phyloP scores from a whole-genome alignment of 1,284 basidiomycete genomes.

The Gomphus bonarii region DNA sequence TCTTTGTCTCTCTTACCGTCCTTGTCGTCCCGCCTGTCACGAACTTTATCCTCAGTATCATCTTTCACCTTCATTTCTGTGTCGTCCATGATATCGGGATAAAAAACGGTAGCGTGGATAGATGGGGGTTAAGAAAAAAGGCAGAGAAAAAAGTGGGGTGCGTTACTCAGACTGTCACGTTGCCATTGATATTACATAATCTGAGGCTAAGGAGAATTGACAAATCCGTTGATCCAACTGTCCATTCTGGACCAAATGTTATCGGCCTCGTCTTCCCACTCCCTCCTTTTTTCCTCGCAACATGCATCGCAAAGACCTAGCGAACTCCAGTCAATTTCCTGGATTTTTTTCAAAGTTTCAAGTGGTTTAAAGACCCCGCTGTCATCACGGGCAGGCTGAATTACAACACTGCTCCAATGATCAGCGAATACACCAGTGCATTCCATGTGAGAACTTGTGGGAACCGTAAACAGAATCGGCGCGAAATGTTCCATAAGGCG shows the following conservation, averaged over 20 bases:
- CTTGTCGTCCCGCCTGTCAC: slow-evolving; percentile 30
- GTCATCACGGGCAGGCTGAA: slow-evolving; percentile 45
- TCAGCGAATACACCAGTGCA: slow-evolving; percentile 64
- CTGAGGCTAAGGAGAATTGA: background rate
- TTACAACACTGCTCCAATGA: slow-evolving; percentile 57
- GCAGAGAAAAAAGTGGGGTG: background rate
- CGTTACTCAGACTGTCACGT: background rate
- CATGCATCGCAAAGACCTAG: slow-evolving; percentile 51
- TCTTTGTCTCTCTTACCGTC: slow-evolving; percentile 37
- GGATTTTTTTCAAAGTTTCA: slow-evolving; percentile 51
- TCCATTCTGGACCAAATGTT: slow-evolving; percentile 51
- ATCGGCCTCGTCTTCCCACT: slow-evolving; percentile 54
- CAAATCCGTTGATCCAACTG: slow-evolving; percentile 30
- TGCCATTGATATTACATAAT: background rate
- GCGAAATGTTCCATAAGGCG: slow-evolving; percentile 54
- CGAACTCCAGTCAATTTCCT: slow-evolving; percentile 43
- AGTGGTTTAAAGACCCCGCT: slow-evolving; percentile 56
- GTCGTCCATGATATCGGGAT: background rate
- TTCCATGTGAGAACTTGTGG: slow-evolving; percentile 54
- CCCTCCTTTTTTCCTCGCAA: slow-evolving; percentile 43
- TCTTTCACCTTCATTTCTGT: slow-evolving; percentile 9
- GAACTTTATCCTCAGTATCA: slow-evolving; percentile 12
- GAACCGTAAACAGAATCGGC: slow-evolving; percentile 59
- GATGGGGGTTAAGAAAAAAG: background rate
- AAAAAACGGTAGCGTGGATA: background rate